Evolutionary conservation across 768 basidiomycete species (phyloP), one percentile per base, ranked within the genome.

Genomic region (Naganishia friedmannii): DNA sequence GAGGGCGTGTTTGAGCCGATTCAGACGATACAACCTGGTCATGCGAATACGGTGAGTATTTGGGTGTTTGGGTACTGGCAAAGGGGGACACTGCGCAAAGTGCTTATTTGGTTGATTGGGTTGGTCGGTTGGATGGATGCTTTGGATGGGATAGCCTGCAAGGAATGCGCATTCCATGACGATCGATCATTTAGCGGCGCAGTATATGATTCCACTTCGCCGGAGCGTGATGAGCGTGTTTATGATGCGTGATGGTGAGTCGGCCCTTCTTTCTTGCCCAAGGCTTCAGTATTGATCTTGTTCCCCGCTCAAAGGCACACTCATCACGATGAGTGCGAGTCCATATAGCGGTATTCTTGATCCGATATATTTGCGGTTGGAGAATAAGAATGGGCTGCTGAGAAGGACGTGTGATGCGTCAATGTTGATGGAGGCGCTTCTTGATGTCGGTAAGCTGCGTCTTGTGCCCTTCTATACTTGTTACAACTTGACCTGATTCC

Each of bases 131-230:
- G 54, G 34, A 5, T 5, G 4, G 34, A 4, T 29, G 6, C 26
- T 48, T 48, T 10, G 17, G 19, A 2, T n/a, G 21, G 28, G 31
- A 8, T 51, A 65, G 63, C 39, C 63, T 3, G 17, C 65, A 8
- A 37, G 65, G 48, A 66, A 66, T 31, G 68, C 77, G 0, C 80
- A 81, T 73, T 72, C 77, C 15, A 68, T 79, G 32, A 78, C 77
- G 0, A 74, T 81, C 6, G 78, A 78, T 68, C 72, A 79, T 31
- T 67, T 81, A 26, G 74, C 74, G 23, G 77, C 77, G 26, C 78
- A 79, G 53, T 81, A 79, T 66, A 81, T 81, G 80, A 74, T 81
- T 9, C 80, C 80, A 2, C 73, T 81, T 15, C 71, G 78, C 31
- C 69, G 78, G 39, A 75, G 72, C 29, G 76, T 81, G 13, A 57